Conservation (phyloP, 1,139 yeast genomes). For the Candida pseudocylindracea region DNA sequence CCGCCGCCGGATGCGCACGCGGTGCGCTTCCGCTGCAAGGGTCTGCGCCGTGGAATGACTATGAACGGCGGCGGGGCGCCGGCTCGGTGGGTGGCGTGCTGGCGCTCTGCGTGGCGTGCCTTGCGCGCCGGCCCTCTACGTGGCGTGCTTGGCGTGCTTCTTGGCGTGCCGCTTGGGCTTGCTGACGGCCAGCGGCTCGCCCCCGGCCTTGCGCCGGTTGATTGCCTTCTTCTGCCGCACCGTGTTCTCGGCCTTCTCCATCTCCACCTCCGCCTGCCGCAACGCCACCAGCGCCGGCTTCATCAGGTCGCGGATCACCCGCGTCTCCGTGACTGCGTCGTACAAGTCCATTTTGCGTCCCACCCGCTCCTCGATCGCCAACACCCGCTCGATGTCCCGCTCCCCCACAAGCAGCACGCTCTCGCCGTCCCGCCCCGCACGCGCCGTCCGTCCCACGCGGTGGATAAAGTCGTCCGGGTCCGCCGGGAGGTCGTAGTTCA, state of each 20-base stretch:
- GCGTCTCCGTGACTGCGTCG: conserved; percentile 49
- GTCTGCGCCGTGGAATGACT: too few species aligned
- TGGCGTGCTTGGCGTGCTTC: neutral
- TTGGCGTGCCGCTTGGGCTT: neutral
- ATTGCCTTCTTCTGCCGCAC: conserved; percentile 56
- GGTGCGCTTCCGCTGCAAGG: too few species aligned
- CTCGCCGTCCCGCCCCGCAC: conserved; percentile 66
- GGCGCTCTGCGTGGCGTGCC: too few species aligned
- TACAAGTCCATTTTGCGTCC: conserved; percentile 57
- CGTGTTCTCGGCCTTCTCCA: conserved; percentile 50
- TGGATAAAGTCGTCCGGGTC: conserved; percentile 95
- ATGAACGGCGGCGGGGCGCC: too few species aligned
- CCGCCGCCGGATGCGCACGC: too few species aligned
- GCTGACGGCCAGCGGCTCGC: neutral
- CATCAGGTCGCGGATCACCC: conserved; percentile 49
- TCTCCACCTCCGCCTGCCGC: conserved; percentile 76
- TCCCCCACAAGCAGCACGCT: conserved; percentile 56
- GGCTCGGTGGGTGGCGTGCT: too few species aligned
- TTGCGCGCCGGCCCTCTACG: too few species aligned
- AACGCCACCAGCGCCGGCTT: conserved; percentile 59
- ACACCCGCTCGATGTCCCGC: conserved; percentile 59
- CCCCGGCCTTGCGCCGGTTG: conserved; percentile 21
- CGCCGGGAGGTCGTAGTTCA: conserved; percentile 87
- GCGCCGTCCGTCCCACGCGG: conserved; percentile 99
- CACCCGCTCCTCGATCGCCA: conserved; percentile 73